Conservation (phyloP, 306 rosid species). For the Carpinus fangiana region DNA sequence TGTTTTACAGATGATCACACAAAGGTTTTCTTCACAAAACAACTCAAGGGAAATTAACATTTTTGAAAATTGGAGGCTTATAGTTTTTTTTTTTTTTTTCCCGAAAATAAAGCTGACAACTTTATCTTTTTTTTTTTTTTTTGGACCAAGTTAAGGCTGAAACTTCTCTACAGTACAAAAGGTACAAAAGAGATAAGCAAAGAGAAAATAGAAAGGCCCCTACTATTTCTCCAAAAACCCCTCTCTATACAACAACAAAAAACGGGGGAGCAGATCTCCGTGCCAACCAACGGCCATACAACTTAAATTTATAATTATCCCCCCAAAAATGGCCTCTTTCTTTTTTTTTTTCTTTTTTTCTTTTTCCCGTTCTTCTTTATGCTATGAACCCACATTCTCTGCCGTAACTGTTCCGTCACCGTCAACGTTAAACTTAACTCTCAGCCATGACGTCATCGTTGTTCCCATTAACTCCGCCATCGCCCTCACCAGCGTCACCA, state of each 20-base stretch:
- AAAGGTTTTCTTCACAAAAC: neutral
- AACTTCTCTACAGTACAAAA: constrained; percentile 28
- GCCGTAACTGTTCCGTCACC: constrained; percentile 29
- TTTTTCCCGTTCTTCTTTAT: neutral
- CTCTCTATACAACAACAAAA: constrained; percentile 17
- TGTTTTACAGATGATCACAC: neutral
- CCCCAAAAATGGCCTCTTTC: constrained; percentile 39
- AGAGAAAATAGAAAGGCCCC: constrained; percentile 11
- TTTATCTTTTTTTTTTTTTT: neutral
- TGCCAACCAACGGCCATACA: constrained; percentile 26
- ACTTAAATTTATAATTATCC: constrained; percentile 7
- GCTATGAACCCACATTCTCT: neutral
- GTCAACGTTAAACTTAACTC: constrained; percentile 34
- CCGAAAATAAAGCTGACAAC: constrained; percentile 34
- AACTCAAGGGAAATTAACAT: too few relatives aligned
- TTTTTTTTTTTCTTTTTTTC: constrained; percentile 10
- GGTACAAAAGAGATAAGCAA: neutral
- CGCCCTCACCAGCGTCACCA: constrained; percentile 41
- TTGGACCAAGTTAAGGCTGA: neutral
- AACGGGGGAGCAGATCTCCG: constrained; percentile 14
- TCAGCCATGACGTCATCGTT: constrained; percentile 34
- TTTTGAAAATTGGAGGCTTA: constrained; percentile 5
- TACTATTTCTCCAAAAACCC: constrained; percentile 4
- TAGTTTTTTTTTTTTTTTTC: constrained; percentile 31
- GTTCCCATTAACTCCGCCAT: constrained; percentile 16